Base-by-base conservation (phyloP, 768 basidiomycete genomes). In the Amanita fuliginea region DNA sequence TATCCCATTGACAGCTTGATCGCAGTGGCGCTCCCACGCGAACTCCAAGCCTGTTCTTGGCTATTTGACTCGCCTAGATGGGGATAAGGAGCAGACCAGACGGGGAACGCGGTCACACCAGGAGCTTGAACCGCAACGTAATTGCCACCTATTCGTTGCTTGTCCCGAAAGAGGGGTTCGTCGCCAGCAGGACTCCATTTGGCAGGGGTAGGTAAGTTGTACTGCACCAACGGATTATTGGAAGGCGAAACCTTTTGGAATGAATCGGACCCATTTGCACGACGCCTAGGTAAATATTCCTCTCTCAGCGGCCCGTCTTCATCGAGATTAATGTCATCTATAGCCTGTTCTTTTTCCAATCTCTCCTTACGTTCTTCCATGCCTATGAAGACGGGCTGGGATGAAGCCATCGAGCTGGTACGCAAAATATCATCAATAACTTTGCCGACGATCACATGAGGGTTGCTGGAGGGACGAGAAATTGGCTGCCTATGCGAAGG, bases 141-240 rank as follows among this genome's bases (percentile, higher is more conserved):
- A 37, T 79, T 74, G 2, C 75, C 77, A 49, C 66, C 75, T 36
- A 62, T 61, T 46, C 80, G 70, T 55, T 70, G 74, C 47, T 68
- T 65, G 46, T 76, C 71, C 30, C 79, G 74, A 26, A 76, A 63
- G 51, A 88, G 76, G 14, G 83, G 86, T 56, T 87, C 86, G 56
- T 86, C 85, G n/a, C 74, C 82, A 10, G 80, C 74, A 42, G 86
- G 86, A 58, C 84, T 86, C 86, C 86, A 89, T 62, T 80, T 80
- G 2, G 86, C 79, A 19, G 86, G 86, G 19, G 86, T 83, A 40
- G 85, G 85, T 14, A 87, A 60, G 35, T 71, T 71, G 30, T 65
- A 6, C 35, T 47, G 43, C 51, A 40, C 42, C 45, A 47, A 46
- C 60, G 36, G 10, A 11, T n/a, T 36, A 3, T 13, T 24, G 4